Conservation (phyloP, 2,329 filamentous ascomycete genomes). For the Trichoderma aggressivum region DNA sequence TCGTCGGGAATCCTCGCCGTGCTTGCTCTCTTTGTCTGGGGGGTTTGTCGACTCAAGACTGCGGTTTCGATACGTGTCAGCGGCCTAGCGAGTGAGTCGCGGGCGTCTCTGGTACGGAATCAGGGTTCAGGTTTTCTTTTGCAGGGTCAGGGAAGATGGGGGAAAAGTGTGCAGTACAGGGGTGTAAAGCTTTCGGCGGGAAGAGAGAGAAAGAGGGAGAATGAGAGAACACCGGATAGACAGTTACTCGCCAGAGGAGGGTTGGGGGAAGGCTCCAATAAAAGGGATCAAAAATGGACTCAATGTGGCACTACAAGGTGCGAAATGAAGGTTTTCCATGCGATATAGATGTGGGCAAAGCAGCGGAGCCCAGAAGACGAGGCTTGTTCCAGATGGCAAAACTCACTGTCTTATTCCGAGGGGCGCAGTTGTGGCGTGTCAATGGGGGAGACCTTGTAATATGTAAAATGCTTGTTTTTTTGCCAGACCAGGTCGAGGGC, state of each 20-base stretch:
- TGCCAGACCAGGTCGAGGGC: conserved; percentile 3
- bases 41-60: background rate
- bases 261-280: background rate
- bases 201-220: background rate
- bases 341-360: background rate
- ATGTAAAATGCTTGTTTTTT: background rate
- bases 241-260: background rate
- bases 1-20: background rate
- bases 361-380: background rate
- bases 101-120: background rate
- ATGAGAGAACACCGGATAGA: background rate
- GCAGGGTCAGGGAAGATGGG: background rate
- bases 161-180: background rate
- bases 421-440: background rate
- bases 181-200: background rate
- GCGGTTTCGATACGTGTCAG: conserved; percentile 9
- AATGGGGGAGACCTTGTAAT: background rate
- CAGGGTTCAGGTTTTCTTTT: background rate
- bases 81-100: background rate
- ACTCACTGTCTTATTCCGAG: conserved; percentile 2
- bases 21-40: background rate
- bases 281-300: background rate
- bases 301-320: background rate
- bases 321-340: conserved; percentile 10
- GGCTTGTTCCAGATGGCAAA: background rate